phyloP scores from a whole-genome alignment of 202 grass and related monocot species.

The Eragrostis tef region DNA sequence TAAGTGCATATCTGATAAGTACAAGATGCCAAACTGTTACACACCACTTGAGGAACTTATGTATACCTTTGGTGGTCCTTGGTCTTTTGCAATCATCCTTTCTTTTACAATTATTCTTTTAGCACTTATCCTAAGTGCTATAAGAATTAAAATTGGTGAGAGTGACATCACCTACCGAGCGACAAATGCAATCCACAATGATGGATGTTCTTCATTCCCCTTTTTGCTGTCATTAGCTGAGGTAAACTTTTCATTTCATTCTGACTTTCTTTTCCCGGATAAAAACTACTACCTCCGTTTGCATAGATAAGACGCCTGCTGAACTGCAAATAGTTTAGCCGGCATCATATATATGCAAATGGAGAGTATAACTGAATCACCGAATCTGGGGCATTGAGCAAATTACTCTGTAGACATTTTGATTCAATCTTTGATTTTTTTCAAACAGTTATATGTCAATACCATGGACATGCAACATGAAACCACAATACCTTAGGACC shows the following conservation, averaged over 20 bases:
- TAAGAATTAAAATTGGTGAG: conserved; percentile 96
- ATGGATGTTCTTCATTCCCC: conserved; percentile 76
- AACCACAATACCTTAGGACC: background rate
- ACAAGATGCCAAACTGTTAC: conserved; percentile 98
- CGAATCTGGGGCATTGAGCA: conserved; percentile 20
- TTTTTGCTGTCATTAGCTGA: conserved; percentile 94
- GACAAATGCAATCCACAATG: conserved; percentile 80
- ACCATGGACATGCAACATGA: background rate
- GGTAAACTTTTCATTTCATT: conserved; percentile 61
- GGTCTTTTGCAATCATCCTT: conserved; percentile 81
- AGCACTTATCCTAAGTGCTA: conserved; percentile 79
- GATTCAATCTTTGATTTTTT: background rate
- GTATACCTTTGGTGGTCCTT: conserved; percentile 90
- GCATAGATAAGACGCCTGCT: too few relatives aligned
- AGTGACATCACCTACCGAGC: conserved; percentile 68
- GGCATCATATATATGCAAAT: too few relatives aligned
- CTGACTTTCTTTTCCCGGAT: conserved; percentile 30
- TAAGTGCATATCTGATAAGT: conserved; percentile 90
- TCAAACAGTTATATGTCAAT: background rate
- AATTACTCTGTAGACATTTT: conserved; percentile 32
- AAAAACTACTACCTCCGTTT: background rate
- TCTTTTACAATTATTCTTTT: conserved; percentile 81
- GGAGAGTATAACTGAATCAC: background rate
- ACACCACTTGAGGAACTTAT: conserved; percentile 95
- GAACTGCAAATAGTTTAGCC: too few relatives aligned